These are phyloP conservation scores for Pseudogymnoascus sp. DNA, from an alignment of 2,329 filamentous ascomycete genomes.

Conservation along the genomic window DNA sequence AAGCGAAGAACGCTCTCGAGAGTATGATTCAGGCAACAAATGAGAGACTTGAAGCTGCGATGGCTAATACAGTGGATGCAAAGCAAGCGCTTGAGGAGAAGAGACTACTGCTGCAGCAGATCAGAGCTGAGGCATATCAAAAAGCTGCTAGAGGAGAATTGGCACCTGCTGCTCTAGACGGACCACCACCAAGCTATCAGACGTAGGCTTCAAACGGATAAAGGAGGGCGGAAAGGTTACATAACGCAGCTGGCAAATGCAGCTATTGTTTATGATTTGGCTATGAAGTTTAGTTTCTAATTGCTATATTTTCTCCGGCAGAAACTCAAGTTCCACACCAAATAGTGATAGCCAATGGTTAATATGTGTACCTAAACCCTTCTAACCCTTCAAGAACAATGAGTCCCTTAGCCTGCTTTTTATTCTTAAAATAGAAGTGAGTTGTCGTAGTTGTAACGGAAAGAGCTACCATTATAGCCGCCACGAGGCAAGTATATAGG, in stretches of 20 bases:
- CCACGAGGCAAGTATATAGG: slow-evolving; percentile 9
- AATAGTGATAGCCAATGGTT: not conserved
- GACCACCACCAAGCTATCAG: not conserved
- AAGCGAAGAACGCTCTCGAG: slow-evolving; percentile 28
- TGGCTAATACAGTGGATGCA: slow-evolving; percentile 24
- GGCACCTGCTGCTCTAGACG: not conserved
- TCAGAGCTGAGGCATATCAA: slow-evolving; percentile 37
- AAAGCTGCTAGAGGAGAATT: slow-evolving; percentile 18
- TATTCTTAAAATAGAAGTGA: slow-evolving; percentile 22
- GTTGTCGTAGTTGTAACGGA: slow-evolving; percentile 16
- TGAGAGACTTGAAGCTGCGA: slow-evolving; percentile 24
- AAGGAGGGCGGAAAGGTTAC: not conserved
- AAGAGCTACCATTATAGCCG: slow-evolving; percentile 16
- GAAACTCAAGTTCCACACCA: not conserved
- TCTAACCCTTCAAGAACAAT: slow-evolving; percentile 22
- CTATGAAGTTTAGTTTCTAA: not conserved
- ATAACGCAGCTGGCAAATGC: no score
- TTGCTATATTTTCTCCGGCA: not conserved
- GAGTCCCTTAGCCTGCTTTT: slow-evolving; percentile 21
- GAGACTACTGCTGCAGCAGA: slow-evolving; percentile 35
- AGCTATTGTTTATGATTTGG: not conserved
- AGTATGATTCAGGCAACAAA: slow-evolving; percentile 28
- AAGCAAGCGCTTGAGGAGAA: slow-evolving; percentile 29
- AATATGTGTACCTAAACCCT: slow-evolving; percentile 21
- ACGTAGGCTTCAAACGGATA: not conserved